Evolutionary conservation across 192 early-diverging fungal genomes (phyloP), one percentile per base, ranked within the genome.

Genomic region (Coemansia sp.): DNA sequence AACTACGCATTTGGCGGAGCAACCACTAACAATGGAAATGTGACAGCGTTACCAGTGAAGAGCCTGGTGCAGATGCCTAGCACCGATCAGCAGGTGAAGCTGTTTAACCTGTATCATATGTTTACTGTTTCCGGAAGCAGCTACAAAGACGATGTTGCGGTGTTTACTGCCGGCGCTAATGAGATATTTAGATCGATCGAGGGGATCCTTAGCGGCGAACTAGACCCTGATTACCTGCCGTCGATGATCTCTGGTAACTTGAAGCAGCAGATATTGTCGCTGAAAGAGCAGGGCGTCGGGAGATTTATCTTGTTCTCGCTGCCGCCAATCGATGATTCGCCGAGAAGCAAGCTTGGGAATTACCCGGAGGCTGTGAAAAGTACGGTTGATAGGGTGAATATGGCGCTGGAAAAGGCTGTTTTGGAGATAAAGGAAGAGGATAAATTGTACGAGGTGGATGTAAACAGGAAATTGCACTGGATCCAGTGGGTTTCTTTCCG

Each of bases 1-100:
- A 78, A 78, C 70, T 78, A 65, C 48, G 75, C 75, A 10, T 78
- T 78, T 67, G 75, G 70, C 10, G 75, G 75, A 0, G 75, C 75
- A 0, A 78, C 75, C 3, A 78, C 75, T 23, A 78, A 78, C 18
- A 78, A 78, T 42, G 75, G 64, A 24, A 78, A 78, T 49, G 51
- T 78, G 45, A 78, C 75, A 1, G 70, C 75, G n/a, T 34, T 78
- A n/a, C 75, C 75, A 0, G 70, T 78, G 25, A 68, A 69, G 14
- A 69, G 70, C 50, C 49, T 78, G 23, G 67, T 78, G 30, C 75
- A 78, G 49, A 78, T 78, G 60, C 75, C 75, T 13, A 78, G 75
- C 58, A 78, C 75, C 0, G 70, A 72, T 50, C 70, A 78, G 50
- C 75, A 78, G 52, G 64, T 78, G n/a, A 72, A 78, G 61, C 35